phyloP scores from a whole-genome alignment of 148 eudicot species.

The Nepenthes gracilis region DNA sequence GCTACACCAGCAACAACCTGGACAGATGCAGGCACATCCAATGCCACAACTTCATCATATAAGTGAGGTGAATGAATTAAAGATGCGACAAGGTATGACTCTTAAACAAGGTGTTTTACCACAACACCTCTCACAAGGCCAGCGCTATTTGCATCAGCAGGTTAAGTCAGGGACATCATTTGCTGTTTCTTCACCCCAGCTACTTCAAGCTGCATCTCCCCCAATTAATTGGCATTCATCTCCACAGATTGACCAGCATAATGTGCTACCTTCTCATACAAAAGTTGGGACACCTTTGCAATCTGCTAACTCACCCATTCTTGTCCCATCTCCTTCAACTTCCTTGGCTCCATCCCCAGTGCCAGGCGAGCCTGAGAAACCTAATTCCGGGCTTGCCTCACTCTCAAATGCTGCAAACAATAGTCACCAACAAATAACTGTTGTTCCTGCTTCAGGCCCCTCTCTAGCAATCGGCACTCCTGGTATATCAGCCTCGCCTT shows the following conservation, averaged over 20 bases:
- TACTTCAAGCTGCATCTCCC: conserved; percentile 59
- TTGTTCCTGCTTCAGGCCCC: conserved; percentile 38
- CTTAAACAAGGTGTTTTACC: conserved; percentile 51
- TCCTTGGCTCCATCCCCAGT: conserved; percentile 80
- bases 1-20: conserved; percentile 43
- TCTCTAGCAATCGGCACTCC: conserved; percentile 96
- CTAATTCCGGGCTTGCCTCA: conserved; percentile 41
- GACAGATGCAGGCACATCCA: conserved; percentile 52
- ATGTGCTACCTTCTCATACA: conserved; percentile 27
- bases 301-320: conserved; percentile 64
- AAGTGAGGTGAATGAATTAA: conserved; percentile 53
- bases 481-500: conserved; percentile 93
- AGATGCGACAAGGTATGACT: conserved; percentile 57
- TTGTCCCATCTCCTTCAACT: conserved; percentile 65
- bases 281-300: conserved; percentile 80
- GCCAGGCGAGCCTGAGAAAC: conserved; percentile 76
- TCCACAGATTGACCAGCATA: conserved; percentile 82
- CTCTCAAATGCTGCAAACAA: conserved; percentile 45
- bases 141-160: conserved; percentile 65
- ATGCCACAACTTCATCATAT: conserved; percentile 61
- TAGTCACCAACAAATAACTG: conserved; percentile 46
- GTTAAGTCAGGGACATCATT: conserved; percentile 53
- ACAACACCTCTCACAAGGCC: conserved; percentile 50
- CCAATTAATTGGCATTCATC: conserved; percentile 71
- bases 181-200: conserved; percentile 64